phyloP scores from a whole-genome alignment of 306 rosid genomes.

The Clitoria ternatea region DNA sequence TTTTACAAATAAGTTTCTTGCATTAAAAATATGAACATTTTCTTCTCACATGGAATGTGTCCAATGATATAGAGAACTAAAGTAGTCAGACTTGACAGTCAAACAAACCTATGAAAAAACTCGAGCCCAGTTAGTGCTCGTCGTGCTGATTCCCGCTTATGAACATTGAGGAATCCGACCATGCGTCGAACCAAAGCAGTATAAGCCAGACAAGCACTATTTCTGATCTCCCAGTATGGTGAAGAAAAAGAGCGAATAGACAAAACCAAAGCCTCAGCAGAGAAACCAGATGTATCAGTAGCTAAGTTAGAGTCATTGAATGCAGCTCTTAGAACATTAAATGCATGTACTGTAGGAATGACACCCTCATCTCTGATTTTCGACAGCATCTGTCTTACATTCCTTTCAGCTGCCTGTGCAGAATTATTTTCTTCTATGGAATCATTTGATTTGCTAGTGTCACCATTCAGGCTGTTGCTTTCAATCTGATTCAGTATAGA shows the following conservation, averaged over 20 bases:
- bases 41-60: not conserved
- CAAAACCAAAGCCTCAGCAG: conserved; percentile 86
- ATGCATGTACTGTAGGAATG: conserved; percentile 93
- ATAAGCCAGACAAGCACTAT: conserved; percentile 91
- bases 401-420: conserved; percentile 33
- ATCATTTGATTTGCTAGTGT: conserved; percentile 31
- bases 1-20: not conserved
- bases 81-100: not conserved
- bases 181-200: conserved; percentile 95
- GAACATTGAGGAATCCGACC: conserved; percentile 91
- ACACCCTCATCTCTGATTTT: conserved; percentile 94
- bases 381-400: conserved; percentile 44
- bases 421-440: conserved; percentile 29
- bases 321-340: conserved; percentile 83
- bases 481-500: conserved; percentile 51
- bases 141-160: conserved; percentile 83
- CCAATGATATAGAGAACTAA: not conserved
- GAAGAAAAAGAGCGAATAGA: conserved; percentile 87
- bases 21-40: not conserved
- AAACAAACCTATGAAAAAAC: conserved; percentile 85
- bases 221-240: conserved; percentile 91
- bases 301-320: conserved; percentile 94
- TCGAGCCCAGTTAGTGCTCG: conserved; percentile 91
- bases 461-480: conserved; percentile 37
- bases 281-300: conserved; percentile 90